phyloP scores from a whole-genome alignment of 768 basidiomycete genomes.

The Asterophora parasitica region DNA sequence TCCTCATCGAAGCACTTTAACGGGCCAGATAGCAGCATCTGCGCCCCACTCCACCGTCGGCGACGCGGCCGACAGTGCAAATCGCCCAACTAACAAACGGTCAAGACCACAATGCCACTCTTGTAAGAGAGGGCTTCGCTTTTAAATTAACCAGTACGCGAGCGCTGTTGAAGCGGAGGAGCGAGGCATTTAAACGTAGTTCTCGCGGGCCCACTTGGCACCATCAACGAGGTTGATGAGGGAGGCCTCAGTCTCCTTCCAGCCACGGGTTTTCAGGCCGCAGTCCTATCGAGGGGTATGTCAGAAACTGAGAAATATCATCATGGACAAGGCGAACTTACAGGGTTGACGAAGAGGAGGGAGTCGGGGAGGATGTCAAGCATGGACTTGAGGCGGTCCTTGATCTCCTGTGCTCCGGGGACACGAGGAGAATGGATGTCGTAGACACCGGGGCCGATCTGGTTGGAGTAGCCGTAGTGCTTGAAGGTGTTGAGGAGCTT shows the following conservation, averaged over 20 bases:
- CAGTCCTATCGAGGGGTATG: constrained; percentile 55
- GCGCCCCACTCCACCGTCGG: constrained; percentile 22
- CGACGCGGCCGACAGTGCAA: constrained; percentile 21
- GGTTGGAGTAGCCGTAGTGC: constrained; percentile 91
- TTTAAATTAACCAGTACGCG: constrained; percentile 61
- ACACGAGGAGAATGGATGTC: constrained; percentile 99
- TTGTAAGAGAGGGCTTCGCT: constrained; percentile 16
- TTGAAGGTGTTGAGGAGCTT: constrained; percentile 95
- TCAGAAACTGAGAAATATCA: constrained; percentile 7
- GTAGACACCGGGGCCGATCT: constrained; percentile 97
- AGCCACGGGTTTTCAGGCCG: constrained; percentile 97
- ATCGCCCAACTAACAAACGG: constrained; percentile 48
- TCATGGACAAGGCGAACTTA: constrained; percentile 22
- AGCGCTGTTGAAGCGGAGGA: constrained; percentile 90
- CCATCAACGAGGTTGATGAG: constrained; percentile 83
- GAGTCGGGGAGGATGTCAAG: constrained; percentile 74
- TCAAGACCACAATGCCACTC: constrained; percentile 37
- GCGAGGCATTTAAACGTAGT: constrained; percentile 58
- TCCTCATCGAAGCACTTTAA: constrained; percentile 32
- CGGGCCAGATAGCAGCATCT: constrained; percentile 33
- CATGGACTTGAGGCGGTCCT: constrained; percentile 84
- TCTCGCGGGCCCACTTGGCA: constrained; percentile 89
- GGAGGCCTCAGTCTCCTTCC: constrained; percentile 95
- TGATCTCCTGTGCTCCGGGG: constrained; percentile 89
- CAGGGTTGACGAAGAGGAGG: constrained; percentile 89